Percentiles rank a stretch among this genome's conserved stretches.
phyloP scores from a whole-genome alignment of 2,329 filamentous ascomycete genomes.

The Diaporthe citri region DNA sequence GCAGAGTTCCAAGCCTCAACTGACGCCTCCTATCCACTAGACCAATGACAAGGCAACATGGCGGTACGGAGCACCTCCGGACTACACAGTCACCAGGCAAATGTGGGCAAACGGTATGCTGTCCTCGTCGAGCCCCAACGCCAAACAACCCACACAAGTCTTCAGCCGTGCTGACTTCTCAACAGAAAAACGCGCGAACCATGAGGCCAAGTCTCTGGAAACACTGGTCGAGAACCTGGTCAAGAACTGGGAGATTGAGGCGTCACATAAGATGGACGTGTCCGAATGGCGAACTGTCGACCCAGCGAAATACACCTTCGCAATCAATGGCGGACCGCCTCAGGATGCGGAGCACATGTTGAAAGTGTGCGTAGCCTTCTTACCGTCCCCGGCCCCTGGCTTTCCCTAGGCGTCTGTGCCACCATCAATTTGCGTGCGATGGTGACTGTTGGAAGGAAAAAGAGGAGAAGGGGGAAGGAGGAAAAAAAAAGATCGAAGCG shows the following conservation, averaged over 20 bases:
- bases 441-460: background rate
- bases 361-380: slow-evolving; percentile 60
- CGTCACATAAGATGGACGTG: slow-evolving; percentile 73
- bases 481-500: background rate
- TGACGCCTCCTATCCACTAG: slow-evolving; percentile 22
- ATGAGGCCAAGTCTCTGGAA: slow-evolving; percentile 68
- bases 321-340: slow-evolving; percentile 71
- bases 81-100: slow-evolving; percentile 74
- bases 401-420: background rate
- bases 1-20: background rate
- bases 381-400: background rate
- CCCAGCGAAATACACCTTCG: slow-evolving; percentile 69
- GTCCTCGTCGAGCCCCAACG: slow-evolving; percentile 35
- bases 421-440: background rate
- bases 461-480: background rate
- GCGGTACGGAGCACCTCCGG: slow-evolving; percentile 71
- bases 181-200: slow-evolving; percentile 68
- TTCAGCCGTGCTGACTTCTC: slow-evolving; percentile 7
- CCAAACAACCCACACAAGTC: background rate
- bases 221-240: slow-evolving; percentile 76
- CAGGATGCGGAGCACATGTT: slow-evolving; percentile 74
- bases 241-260: slow-evolving; percentile 81
- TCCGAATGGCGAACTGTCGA: slow-evolving; percentile 76
- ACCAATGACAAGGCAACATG: slow-evolving; percentile 66
- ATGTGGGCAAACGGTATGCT: slow-evolving; percentile 70